Conservation (phyloP, 257 asterid genomes). For the Solanum okadae region DNA sequence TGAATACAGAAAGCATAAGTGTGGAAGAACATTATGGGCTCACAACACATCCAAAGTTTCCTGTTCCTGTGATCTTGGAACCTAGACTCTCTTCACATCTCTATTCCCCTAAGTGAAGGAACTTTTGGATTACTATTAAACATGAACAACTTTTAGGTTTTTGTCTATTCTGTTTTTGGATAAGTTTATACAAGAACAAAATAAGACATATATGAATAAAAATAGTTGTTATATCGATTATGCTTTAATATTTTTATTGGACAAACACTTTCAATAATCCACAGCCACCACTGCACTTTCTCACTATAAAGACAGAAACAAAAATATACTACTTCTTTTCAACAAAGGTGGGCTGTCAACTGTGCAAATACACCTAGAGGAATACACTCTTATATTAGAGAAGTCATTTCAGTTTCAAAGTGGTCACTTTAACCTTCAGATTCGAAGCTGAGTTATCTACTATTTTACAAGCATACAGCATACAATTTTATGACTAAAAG, state of each 20-base stretch:
- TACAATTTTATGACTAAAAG: too few species aligned
- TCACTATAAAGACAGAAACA: neutral
- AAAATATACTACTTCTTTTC: neutral
- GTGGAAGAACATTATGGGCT: slow-evolving; percentile 16
- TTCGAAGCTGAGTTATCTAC: too few species aligned
- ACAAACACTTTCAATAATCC: neutral
- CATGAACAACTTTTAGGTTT: neutral
- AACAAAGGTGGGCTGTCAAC: neutral
- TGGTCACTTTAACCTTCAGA: too few species aligned
- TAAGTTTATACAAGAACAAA: neutral
- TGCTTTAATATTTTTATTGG: neutral
- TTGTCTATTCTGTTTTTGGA: neutral
- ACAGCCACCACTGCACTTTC: neutral
- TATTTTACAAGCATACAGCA: too few species aligned
- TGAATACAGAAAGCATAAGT: neutral
- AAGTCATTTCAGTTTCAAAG: neutral
- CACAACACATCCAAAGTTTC: slow-evolving; percentile 9
- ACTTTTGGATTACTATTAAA: neutral
- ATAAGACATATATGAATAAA: neutral
- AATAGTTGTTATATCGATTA: neutral
- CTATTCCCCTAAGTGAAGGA: neutral
- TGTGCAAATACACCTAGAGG: neutral
- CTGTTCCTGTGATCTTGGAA: slow-evolving; percentile 9
- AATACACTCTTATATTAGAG: neutral
- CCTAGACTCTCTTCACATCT: slow-evolving; percentile 19